Percentiles rank a stretch among this genome's conserved stretches.
phyloP scores from a whole-genome alignment of 768 basidiomycete genomes.

The Cytidiella melzeri region DNA sequence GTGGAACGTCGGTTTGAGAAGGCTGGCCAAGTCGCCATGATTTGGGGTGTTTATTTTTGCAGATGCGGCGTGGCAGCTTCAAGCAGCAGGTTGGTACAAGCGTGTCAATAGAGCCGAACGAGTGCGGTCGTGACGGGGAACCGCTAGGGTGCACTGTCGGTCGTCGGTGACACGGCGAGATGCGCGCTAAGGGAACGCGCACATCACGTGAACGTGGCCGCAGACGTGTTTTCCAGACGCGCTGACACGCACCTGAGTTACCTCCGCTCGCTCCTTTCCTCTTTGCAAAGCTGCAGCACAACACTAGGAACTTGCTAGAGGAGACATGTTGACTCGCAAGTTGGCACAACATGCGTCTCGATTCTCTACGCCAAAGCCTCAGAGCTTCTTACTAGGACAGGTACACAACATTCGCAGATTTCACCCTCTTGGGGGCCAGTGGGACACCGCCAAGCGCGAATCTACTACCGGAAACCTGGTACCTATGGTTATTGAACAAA shows the following conservation, averaged over 20 bases:
- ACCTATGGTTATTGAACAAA: slow-evolving; percentile 92
- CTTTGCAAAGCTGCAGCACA: too few species aligned
- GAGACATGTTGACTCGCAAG: too few species aligned
- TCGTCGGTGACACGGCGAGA: background rate
- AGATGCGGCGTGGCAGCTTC: too few species aligned
- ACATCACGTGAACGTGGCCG: slow-evolving; percentile 22
- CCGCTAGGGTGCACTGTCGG: background rate
- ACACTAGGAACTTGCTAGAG: too few species aligned
- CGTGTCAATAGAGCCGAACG: too few species aligned
- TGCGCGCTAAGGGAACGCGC: slow-evolving; percentile 15
- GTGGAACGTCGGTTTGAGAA: slow-evolving; percentile 33
- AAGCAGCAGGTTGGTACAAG: too few species aligned
- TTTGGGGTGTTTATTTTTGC: too few species aligned
- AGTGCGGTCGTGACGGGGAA: too few species aligned
- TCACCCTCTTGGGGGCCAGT: slow-evolving; percentile 43
- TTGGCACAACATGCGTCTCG: too few species aligned
- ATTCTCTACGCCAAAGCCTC: too few species aligned
- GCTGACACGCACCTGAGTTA: background rate
- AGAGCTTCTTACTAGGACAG: too few species aligned
- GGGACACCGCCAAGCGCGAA: slow-evolving; percentile 26
- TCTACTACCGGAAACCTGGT: slow-evolving; percentile 61
- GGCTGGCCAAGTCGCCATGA: background rate
- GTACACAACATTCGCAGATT: slow-evolving; percentile 32
- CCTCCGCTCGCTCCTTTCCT: background rate
- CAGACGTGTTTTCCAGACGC: background rate